phyloP scores from a whole-genome alignment of 805 yeast genomes.

The Kodamaea sagamina region DNA sequence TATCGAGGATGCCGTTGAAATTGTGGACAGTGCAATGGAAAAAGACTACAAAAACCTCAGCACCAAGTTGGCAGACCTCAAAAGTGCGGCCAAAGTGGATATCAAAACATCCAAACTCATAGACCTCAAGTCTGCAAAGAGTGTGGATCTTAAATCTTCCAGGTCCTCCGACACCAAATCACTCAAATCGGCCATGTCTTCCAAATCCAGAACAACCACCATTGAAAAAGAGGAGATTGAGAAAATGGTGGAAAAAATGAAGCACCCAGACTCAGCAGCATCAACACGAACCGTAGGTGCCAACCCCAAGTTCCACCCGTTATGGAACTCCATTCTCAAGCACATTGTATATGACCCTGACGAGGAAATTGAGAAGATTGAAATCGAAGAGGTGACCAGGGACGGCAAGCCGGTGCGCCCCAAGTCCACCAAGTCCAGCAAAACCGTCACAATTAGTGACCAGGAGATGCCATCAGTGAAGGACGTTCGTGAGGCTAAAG shows the following conservation, averaged over 20 bases:
- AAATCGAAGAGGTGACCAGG: slow-evolving; percentile 10
- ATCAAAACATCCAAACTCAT: too few relatives aligned
- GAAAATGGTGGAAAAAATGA: not conserved
- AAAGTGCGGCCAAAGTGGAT: not conserved
- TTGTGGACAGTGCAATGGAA: too few relatives aligned
- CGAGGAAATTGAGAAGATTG: slow-evolving; percentile 9
- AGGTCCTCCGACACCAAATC: too few relatives aligned
- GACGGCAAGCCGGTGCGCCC: not conserved
- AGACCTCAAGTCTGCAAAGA: too few relatives aligned
- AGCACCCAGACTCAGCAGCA: not conserved
- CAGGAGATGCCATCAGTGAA: not conserved
- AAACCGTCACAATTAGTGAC: slow-evolving; percentile 1
- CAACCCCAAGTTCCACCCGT: slow-evolving; percentile 34
- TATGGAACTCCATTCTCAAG: slow-evolving; percentile 40
- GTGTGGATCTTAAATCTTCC: not conserved
- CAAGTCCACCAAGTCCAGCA: slow-evolving; percentile 8
- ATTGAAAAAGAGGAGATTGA: not conserved
- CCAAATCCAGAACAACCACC: not conserved
- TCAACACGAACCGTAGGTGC: slow-evolving; percentile 12
- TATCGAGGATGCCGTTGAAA: not conserved
- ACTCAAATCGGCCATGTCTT: not conserved
- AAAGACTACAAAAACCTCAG: too few relatives aligned
- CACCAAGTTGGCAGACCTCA: too few relatives aligned
- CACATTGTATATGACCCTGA: slow-evolving; percentile 34
- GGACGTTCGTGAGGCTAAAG: not conserved